A percentile compares a stretch with the other conserved stretches of the same genome.
Conservation (phyloP, 495 filamentous ascomycete genomes). For the Sabuloglossum arenarium region DNA sequence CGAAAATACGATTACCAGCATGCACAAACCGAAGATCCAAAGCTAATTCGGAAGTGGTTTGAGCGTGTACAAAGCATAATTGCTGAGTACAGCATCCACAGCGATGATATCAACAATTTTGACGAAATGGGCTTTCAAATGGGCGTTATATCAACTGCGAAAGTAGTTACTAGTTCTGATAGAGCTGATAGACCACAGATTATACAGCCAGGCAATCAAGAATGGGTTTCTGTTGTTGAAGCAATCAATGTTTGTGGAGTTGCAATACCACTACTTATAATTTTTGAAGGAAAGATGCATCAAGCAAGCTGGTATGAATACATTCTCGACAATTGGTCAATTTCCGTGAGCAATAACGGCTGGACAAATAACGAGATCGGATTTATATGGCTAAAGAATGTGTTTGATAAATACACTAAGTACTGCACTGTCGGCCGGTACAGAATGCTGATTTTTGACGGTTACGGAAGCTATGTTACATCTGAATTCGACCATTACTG, state of each 20-base stretch:
- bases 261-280: neutral
- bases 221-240: conserved; percentile 4
- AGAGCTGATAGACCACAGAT: neutral
- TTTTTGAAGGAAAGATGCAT: neutral
- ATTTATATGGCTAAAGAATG: neutral
- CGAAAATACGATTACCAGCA: conserved; percentile 6
- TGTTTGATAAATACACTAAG: neutral
- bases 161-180: conserved; percentile 4
- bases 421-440: neutral
- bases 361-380: conserved; percentile 3
- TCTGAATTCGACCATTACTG: conserved; percentile 3
- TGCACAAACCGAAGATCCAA: conserved; percentile 2
- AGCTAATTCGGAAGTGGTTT: conserved; percentile 6
- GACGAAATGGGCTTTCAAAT: conserved; percentile 7
- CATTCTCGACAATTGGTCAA: neutral
- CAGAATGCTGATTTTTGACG: conserved; percentile 7
- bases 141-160: conserved; percentile 5
- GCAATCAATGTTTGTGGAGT: neutral
- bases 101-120: conserved; percentile 8
- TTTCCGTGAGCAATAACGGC: neutral
- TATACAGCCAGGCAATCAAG: neutral
- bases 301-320: neutral
- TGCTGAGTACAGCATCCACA: conserved; percentile 5
- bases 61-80: neutral
- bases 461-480: conserved; percentile 8